Conservation (phyloP, 192 early-diverging fungal species). For the Obelidium mucronatum region DNA sequence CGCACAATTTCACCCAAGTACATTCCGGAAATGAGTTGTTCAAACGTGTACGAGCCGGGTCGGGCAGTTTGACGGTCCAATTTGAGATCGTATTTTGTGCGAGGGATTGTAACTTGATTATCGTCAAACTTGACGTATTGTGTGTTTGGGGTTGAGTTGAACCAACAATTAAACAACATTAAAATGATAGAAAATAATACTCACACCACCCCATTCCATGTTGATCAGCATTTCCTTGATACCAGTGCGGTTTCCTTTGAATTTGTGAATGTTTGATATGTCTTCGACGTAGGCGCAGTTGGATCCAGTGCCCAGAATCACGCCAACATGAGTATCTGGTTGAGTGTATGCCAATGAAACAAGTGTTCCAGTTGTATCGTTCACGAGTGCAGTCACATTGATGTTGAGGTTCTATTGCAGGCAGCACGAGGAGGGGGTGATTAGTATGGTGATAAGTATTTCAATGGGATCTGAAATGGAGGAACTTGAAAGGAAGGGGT, state of each 20-base stretch:
- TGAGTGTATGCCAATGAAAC: conserved; percentile 86
- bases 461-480: not conserved
- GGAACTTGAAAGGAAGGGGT: too few species aligned
- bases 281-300: conserved; percentile 95
- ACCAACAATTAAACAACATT: not conserved
- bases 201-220: conserved; percentile 88
- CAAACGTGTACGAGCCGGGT: conserved; percentile 88
- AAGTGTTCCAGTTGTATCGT: conserved; percentile 95
- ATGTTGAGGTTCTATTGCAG: conserved; percentile 64
- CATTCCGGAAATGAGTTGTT: conserved; percentile 96
- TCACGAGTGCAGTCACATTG: conserved; percentile 85
- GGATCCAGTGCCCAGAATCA: conserved; percentile 92
- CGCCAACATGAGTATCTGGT: conserved; percentile 80
- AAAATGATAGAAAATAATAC: not conserved
- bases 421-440: not conserved
- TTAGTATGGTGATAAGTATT: not conserved
- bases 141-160: not conserved
- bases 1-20: conserved; percentile 94
- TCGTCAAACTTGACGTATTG: conserved; percentile 62
- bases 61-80: conserved; percentile 80
- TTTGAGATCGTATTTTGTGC: conserved; percentile 81
- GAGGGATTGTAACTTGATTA: conserved; percentile 77
- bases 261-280: conserved; percentile 78
- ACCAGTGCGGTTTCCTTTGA: conserved; percentile 50
- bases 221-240: conserved; percentile 87